Percentiles rank a stretch among this genome's conserved stretches.
Evolutionary conservation across 2,329 filamentous ascomycete genomes (phyloP).

Genomic region (Aureobasidium vineae): DNA sequence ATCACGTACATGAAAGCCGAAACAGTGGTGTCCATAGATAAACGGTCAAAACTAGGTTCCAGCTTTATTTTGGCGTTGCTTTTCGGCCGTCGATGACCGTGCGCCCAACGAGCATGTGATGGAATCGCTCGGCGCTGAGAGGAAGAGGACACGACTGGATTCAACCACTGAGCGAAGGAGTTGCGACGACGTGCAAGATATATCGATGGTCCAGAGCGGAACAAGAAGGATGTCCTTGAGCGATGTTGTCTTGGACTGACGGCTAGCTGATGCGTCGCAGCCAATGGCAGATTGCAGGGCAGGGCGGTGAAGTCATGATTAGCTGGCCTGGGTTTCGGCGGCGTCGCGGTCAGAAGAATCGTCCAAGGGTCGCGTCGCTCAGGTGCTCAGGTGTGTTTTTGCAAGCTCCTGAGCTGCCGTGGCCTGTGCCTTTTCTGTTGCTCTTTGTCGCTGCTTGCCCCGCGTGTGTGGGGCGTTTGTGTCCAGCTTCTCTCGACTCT

Average conservation of each 20-base stretch:
- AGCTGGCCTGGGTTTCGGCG: constrained; percentile 22
- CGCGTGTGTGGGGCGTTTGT: constrained; percentile 25
- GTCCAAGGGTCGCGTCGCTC: constrained; percentile 1
- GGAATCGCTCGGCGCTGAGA: background rate
- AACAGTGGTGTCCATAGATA: constrained; percentile 20
- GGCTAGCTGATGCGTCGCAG: background rate
- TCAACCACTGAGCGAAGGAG: constrained; percentile 11
- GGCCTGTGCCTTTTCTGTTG: constrained; percentile 22
- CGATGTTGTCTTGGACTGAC: constrained; percentile 1
- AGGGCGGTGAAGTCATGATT: constrained; percentile 22
- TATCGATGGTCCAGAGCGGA: background rate
- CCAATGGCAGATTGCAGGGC: constrained; percentile 16
- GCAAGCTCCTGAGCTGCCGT: constrained; percentile 21
- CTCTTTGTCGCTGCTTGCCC: constrained; percentile 13
- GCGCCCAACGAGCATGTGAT: constrained; percentile 22
- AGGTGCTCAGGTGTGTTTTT: background rate
- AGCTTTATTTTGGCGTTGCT: constrained; percentile 1
- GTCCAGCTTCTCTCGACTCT: constrained; percentile 14
- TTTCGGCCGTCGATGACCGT: background rate
- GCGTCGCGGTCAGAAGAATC: constrained; percentile 24
- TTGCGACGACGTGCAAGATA: constrained; percentile 7
- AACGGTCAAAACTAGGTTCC: constrained; percentile 23
- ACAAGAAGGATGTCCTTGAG: background rate
- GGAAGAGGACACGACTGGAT: background rate
- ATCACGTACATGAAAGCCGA: background rate